Conservation (phyloP, 2,329 filamentous ascomycete genomes). For the Aspergillus sp. region DNA sequence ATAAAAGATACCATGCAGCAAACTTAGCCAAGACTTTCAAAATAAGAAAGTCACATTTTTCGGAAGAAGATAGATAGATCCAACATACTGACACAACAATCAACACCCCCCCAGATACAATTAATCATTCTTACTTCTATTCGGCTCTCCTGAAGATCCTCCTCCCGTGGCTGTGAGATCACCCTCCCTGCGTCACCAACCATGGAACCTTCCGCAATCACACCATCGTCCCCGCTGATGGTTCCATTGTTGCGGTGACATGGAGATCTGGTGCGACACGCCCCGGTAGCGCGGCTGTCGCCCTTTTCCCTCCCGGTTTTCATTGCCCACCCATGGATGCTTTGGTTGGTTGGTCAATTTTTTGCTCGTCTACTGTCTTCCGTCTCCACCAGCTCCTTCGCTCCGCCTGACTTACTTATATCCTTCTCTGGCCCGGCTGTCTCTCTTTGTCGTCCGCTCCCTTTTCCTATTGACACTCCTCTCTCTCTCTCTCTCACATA, state of each 20-base stretch:
- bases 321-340: conserved; percentile 9
- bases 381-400: conserved; percentile 13
- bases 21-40: too few species aligned
- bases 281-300: conserved; percentile 16
- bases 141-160: neutral
- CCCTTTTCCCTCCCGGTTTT: conserved; percentile 27
- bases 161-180: neutral
- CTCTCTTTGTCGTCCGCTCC: neutral
- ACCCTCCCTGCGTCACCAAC: neutral
- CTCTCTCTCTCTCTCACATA: too few species aligned
- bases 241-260: conserved; percentile 28
- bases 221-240: conserved; percentile 28
- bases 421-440: neutral
- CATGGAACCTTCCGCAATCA: conserved; percentile 18
- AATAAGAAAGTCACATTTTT: too few species aligned
- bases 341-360: conserved; percentile 1
- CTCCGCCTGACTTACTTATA: conserved; percentile 16
- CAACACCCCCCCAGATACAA: too few species aligned
- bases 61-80: too few species aligned
- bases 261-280: conserved; percentile 18
- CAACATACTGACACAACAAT: too few species aligned
- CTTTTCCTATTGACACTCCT: neutral
- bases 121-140: too few species aligned
- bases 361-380: conserved; percentile 1
- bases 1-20: too few species aligned